Conservation (phyloP, 331 rosid species). For the Acacia pycnantha region DNA sequence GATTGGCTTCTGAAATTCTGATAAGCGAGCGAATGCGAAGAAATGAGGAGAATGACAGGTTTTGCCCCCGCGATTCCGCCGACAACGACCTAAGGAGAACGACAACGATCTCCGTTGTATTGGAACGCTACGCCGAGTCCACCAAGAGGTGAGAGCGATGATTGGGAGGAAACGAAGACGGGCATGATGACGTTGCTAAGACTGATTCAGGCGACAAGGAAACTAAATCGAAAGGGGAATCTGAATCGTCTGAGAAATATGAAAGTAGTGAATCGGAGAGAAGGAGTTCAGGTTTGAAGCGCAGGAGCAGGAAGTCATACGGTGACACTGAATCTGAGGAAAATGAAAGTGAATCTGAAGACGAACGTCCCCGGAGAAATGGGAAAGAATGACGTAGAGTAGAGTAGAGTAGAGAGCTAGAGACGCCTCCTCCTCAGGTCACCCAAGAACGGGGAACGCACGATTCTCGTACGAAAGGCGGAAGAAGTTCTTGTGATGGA, state of each 20-base stretch:
- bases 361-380: slow-evolving; percentile 33
- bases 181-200: slow-evolving; percentile 18
- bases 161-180: slow-evolving; percentile 40
- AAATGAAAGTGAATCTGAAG: slow-evolving; percentile 41
- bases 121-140: slow-evolving; percentile 89
- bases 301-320: slow-evolving; percentile 33
- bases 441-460: too few species aligned
- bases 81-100: too few species aligned
- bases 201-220: slow-evolving; percentile 34
- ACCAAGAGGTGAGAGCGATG: slow-evolving; percentile 62
- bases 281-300: slow-evolving; percentile 40
- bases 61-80: too few species aligned
- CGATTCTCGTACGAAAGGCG: too few species aligned
- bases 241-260: slow-evolving; percentile 24
- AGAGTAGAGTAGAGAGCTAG: too few species aligned
- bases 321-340: slow-evolving; percentile 42
- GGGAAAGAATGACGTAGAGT: too few species aligned
- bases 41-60: too few species aligned
- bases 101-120: too few species aligned
- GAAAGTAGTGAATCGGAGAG: slow-evolving; percentile 21
- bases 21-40: too few species aligned
- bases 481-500: too few species aligned
- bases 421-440: too few species aligned
- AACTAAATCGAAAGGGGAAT: slow-evolving; percentile 15
- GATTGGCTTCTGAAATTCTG: too few species aligned